Evolutionary conservation across 2,329 filamentous ascomycete genomes (phyloP).

Genomic region (Penicillium frequentans): DNA sequence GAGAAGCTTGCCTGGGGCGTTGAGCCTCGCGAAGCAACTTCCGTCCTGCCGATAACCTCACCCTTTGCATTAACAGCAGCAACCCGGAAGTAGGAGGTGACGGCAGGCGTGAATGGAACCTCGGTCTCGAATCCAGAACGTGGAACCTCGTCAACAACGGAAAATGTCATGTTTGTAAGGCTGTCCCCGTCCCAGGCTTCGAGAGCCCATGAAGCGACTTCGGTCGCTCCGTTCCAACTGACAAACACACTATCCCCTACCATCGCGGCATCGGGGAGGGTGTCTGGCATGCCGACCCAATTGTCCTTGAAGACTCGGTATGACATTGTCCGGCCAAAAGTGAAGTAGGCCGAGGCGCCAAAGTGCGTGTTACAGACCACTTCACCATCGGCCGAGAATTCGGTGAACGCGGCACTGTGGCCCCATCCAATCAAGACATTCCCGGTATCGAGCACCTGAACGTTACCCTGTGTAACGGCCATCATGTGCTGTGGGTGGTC

Average conservation of each 20-base stretch:
- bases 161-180: conserved; percentile 16
- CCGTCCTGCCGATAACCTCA: conserved; percentile 21
- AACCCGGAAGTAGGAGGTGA: conserved; percentile 20
- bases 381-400: conserved; percentile 36
- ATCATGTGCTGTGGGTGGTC: conserved; percentile 19
- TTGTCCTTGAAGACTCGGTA: conserved; percentile 57
- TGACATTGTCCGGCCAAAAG: conserved; percentile 51
- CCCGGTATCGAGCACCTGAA: conserved; percentile 29
- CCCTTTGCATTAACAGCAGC: conserved; percentile 20
- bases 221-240: conserved; percentile 41
- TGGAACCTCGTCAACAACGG: conserved; percentile 9
- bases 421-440: conserved; percentile 55
- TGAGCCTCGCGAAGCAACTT: conserved; percentile 8
- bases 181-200: conserved; percentile 20
- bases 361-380: conserved; percentile 31
- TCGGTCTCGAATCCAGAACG: conserved; percentile 25
- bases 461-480: conserved; percentile 20
- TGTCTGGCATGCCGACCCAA: conserved; percentile 54
- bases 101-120: conserved; percentile 7
- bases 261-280: conserved; percentile 27
- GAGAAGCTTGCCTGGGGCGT: not conserved
- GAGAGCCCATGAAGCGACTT: conserved; percentile 30
- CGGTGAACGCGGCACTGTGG: conserved; percentile 51
- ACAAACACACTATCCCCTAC: conserved; percentile 22
- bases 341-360: conserved; percentile 48